Conservation (phyloP, 139 green algal species). For the Auxenochlorella pyrenoidosa region DNA sequence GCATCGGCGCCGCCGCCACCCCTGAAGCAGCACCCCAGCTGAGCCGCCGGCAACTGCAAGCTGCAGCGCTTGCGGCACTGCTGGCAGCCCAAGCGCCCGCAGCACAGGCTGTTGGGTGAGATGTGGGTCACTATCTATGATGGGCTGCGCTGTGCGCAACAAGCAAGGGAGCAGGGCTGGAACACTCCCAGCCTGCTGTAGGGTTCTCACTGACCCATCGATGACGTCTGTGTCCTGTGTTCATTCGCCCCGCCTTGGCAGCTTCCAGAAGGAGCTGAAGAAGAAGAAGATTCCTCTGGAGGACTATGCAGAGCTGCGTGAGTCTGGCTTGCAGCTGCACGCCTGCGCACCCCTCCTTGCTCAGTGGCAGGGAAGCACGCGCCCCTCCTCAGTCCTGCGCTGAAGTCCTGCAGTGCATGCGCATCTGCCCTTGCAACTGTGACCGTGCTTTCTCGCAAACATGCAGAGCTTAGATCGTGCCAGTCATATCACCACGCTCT, state of each 20-base stretch:
- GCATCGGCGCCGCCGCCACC: no score
- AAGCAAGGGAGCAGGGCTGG: no score
- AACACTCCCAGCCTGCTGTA: background rate
- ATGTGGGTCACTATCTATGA: background rate
- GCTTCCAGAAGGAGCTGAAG: slow-evolving; percentile 86
- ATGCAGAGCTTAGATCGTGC: no score
- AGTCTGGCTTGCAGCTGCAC: background rate
- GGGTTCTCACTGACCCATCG: background rate
- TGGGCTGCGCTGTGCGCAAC: no score
- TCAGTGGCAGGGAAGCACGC: no score
- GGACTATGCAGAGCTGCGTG: slow-evolving; percentile 59
- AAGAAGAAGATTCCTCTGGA: slow-evolving; percentile 68
- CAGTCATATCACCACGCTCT: no score
- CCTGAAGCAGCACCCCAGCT: background rate
- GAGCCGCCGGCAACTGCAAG: slow-evolving; percentile 15
- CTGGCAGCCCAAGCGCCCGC: background rate
- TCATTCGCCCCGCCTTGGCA: background rate
- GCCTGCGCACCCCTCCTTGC: no score
- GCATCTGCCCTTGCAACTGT: no score
- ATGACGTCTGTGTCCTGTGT: background rate
- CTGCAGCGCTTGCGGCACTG: background rate
- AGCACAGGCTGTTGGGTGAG: slow-evolving; percentile 4
- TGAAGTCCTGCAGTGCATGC: no score
- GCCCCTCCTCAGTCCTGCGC: no score
- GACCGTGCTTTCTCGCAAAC: no score